Evolutionary conservation across 306 rosid genomes (phyloP).

Genomic region (Erythrophleum fordii): DNA sequence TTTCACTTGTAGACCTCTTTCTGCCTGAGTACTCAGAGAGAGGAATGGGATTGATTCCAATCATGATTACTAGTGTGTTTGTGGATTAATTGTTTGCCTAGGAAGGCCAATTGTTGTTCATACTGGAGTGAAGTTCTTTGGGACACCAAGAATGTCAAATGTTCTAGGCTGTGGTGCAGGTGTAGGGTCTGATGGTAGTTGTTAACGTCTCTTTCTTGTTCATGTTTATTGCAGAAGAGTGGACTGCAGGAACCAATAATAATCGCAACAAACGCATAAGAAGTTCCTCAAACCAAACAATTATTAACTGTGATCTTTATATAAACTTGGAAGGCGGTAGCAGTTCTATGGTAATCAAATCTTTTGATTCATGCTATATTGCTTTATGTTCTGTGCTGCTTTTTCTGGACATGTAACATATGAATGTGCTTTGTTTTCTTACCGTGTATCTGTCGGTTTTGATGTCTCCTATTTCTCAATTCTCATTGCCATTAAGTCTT

Average conservation of each 20-base stretch:
- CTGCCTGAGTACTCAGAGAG: background rate
- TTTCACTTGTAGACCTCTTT: background rate
- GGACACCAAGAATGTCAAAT: background rate
- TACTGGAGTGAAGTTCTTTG: background rate
- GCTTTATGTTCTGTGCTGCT: background rate
- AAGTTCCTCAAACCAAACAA: conserved; percentile 44
- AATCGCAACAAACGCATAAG: conserved; percentile 65
- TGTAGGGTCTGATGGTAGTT: conserved; percentile 1
- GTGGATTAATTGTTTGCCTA: background rate
- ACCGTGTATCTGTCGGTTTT: background rate
- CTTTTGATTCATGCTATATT: conserved; percentile 12
- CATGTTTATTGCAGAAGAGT: conserved; percentile 60
- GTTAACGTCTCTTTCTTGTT: conserved; percentile 16
- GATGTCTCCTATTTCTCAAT: background rate
- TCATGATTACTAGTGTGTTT: background rate
- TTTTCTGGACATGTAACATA: background rate
- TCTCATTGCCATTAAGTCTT: background rate
- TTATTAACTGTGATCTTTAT: conserved; percentile 59
- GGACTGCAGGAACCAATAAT: conserved; percentile 43
- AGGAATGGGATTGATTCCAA: background rate
- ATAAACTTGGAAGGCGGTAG: conserved; percentile 76
- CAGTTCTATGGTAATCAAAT: conserved; percentile 64
- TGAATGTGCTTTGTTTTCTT: background rate
- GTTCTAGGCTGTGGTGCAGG: background rate
- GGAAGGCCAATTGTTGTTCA: background rate